Evolutionary conservation across 2,329 filamentous ascomycete genomes (phyloP).

Genomic region (Chrysoporthe puriensis): DNA sequence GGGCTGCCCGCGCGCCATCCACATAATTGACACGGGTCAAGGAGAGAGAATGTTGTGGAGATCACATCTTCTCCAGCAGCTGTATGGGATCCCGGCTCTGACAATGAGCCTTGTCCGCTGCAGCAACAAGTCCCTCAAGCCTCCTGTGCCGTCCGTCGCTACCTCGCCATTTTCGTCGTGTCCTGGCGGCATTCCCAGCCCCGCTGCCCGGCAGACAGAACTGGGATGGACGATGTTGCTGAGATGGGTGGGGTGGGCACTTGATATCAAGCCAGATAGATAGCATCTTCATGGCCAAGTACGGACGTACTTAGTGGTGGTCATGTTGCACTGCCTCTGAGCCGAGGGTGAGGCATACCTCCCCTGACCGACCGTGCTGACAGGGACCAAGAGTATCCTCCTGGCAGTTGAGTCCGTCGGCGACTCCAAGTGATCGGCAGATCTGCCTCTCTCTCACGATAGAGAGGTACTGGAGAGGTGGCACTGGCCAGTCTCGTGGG

Average conservation of each 20-base stretch:
- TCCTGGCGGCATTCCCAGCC: background rate
- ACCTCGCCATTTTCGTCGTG: background rate
- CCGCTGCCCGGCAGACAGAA: background rate
- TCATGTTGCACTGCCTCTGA: background rate
- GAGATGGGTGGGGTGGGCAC: background rate
- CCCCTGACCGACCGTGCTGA: background rate
- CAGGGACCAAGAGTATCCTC: background rate
- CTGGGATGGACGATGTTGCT: background rate
- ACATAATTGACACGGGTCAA: background rate
- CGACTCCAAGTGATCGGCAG: constrained; percentile 8
- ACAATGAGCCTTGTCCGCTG: background rate
- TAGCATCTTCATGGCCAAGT: background rate
- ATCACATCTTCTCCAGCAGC: background rate
- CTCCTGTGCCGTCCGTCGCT: too few relatives aligned
- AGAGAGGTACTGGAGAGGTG: too few relatives aligned
- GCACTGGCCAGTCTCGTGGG: background rate
- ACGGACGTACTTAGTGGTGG: background rate
- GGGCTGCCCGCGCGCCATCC: background rate
- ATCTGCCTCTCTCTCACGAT: background rate
- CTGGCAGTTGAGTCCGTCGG: background rate
- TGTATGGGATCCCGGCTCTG: background rate
- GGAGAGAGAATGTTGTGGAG: background rate
- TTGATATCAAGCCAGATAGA: background rate
- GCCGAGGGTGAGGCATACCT: background rate
- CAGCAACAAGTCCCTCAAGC: background rate